Conservation (phyloP, 1,284 basidiomycete genomes). For the Entoloma clypeatum region DNA sequence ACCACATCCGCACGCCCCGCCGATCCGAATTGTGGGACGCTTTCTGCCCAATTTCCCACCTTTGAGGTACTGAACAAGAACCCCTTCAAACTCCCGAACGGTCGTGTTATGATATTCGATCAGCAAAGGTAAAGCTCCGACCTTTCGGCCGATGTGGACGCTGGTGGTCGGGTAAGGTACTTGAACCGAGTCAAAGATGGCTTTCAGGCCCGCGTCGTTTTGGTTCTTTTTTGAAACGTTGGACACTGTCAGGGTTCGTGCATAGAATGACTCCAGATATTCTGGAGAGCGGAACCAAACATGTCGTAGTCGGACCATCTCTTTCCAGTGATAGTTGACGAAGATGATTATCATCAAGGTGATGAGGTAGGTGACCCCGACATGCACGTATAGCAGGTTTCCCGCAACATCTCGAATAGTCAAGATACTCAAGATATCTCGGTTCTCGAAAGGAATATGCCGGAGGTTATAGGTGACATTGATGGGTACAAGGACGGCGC, state of each 20-base stretch:
- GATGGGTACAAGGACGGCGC: slow-evolving; percentile 77
- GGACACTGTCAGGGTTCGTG: slow-evolving; percentile 73
- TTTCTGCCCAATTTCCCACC: slow-evolving; percentile 69
- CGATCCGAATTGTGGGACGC: slow-evolving; percentile 70
- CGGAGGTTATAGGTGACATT: slow-evolving; percentile 66
- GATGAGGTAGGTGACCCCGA: slow-evolving; percentile 72
- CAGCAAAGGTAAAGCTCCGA: slow-evolving; percentile 72
- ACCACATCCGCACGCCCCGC: slow-evolving; percentile 72
- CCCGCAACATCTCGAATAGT: slow-evolving; percentile 76
- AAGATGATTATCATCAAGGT: slow-evolving; percentile 62
- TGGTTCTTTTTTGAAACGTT: slow-evolving; percentile 73
- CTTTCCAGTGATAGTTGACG: slow-evolving; percentile 71
- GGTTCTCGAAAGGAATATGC: slow-evolving; percentile 44
- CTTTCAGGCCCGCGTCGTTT: slow-evolving; percentile 71
- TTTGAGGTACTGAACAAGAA: slow-evolving; percentile 84
- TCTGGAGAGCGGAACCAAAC: slow-evolving; percentile 77
- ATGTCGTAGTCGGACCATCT: slow-evolving; percentile 65
- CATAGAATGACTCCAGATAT: slow-evolving; percentile 72
- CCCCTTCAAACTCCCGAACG: slow-evolving; percentile 78
- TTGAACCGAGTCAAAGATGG: slow-evolving; percentile 67
- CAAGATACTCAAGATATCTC: slow-evolving; percentile 69
- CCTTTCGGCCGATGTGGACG: slow-evolving; percentile 76
- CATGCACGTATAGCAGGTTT: slow-evolving; percentile 68
- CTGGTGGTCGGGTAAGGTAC: slow-evolving; percentile 83
- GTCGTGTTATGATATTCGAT: slow-evolving; percentile 85